These are phyloP conservation scores for Malassezia restricta DNA, from an alignment of 1,284 basidiomycete species.

Conservation along the genomic window DNA sequence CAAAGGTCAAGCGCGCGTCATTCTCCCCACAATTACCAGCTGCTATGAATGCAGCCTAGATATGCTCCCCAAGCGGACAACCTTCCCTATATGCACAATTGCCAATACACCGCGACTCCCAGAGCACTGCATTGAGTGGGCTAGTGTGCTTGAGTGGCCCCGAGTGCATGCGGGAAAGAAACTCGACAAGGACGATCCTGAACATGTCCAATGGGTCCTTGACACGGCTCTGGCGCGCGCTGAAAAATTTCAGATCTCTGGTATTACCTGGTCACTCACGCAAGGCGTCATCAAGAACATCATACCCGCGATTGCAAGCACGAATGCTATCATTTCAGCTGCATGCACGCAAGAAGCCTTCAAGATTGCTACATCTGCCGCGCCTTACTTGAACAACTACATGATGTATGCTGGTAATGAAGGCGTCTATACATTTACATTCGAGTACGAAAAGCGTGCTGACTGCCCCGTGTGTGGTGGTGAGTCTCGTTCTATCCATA, in stretches of 20 bases:
- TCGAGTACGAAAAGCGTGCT: conserved; percentile 78
- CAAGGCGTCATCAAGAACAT: conserved; percentile 99
- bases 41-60: conserved; percentile 98
- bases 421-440: conserved; percentile 92
- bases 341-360: conserved; percentile 98
- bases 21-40: conserved; percentile 83
- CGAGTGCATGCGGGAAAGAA: conserved; percentile 51
- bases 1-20: conserved; percentile 95
- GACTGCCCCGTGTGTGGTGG: conserved; percentile 98
- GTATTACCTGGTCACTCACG: conserved; percentile 92
- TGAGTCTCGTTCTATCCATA: conserved; percentile 48
- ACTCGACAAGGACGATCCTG: conserved; percentile 63
- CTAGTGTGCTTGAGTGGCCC: conserved; percentile 97
- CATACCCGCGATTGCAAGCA: conserved; percentile 62
- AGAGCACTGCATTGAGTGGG: conserved; percentile 99
- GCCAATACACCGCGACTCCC: conserved; percentile 95
- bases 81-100: conserved; percentile 96
- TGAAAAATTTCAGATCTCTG: conserved; percentile 84
- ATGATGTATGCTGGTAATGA: conserved; percentile 84
- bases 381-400: conserved; percentile 91
- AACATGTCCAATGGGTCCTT: conserved; percentile 91
- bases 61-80: conserved; percentile 93
- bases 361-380: conserved; percentile 90
- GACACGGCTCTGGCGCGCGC: conserved; percentile 61
- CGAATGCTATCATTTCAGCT: conserved; percentile 51